phyloP scores from a whole-genome alignment of 345 rosid genomes.

The Hypericum perforatum region DNA sequence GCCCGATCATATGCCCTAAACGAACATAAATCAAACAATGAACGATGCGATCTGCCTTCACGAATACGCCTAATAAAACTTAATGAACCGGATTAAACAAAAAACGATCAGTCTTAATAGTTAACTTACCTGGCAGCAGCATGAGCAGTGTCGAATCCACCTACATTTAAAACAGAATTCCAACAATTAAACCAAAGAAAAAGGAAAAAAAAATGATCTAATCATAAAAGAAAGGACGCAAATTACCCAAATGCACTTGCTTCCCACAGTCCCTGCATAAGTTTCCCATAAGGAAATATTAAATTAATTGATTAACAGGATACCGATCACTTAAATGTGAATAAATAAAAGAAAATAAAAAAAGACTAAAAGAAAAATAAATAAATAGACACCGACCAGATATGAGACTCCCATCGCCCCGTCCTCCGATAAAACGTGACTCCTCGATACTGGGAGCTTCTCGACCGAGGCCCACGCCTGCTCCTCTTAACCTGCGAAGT shows the following conservation, averaged over 20 bases:
- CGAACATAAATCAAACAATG: conserved; percentile 2
- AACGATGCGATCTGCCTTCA: neutral
- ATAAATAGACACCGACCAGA: conserved; percentile 12
- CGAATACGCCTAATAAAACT: neutral
- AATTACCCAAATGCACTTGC: conserved; percentile 65
- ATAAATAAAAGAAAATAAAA: neutral
- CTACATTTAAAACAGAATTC: conserved; percentile 21
- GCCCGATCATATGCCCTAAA: conserved; percentile 83
- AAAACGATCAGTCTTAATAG: no score
- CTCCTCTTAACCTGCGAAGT: conserved; percentile 8
- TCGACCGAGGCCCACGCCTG: conserved; percentile 1
- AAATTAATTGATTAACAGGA: neutral
- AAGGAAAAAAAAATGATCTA: no score
- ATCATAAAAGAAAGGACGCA: neutral
- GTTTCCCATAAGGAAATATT: neutral
- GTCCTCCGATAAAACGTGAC: neutral
- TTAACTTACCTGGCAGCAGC: conserved; percentile 88
- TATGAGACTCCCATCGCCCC: neutral
- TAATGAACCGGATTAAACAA: neutral
- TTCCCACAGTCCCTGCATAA: conserved; percentile 77
- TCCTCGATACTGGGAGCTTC: conserved; percentile 3
- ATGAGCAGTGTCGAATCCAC: conserved; percentile 90
- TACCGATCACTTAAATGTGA: neutral
- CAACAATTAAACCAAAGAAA: neutral
- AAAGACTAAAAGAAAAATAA: neutral